phyloP scores from a whole-genome alignment of 2,329 filamentous ascomycete species.

The Cytospora paraplurivora region DNA sequence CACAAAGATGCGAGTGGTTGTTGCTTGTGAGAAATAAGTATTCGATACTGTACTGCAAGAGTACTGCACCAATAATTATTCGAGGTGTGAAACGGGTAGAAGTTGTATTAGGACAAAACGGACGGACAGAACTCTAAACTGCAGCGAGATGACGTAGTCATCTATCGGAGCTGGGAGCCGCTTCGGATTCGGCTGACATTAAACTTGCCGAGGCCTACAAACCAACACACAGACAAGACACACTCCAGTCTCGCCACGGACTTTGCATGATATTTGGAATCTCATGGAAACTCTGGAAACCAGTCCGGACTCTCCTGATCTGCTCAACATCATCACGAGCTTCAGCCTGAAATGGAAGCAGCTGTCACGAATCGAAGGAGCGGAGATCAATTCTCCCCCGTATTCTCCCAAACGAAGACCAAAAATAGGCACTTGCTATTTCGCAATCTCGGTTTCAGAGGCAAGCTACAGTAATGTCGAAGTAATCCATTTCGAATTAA shows the following conservation, averaged over 20 bases:
- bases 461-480: background rate
- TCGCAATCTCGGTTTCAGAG: background rate
- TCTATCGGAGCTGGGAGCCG: background rate
- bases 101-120: no score
- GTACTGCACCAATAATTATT: no score
- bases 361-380: background rate
- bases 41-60: no score
- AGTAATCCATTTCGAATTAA: constrained; percentile 18
- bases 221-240: no score
- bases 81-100: no score
- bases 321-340: background rate
- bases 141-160: background rate
- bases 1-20: background rate
- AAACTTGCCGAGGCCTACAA: constrained; percentile 13
- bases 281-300: background rate
- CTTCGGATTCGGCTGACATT: constrained; percentile 4
- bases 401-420: background rate
- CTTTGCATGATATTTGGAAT: constrained; percentile 13
- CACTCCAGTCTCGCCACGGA: background rate
- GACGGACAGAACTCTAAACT: no score
- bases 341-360: background rate
- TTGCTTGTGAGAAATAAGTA: background rate
- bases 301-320: constrained; percentile 20
- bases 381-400: background rate
- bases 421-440: background rate